Base-by-base conservation (phyloP, 1,139 yeast genomes). In the Blastobotrys illinoisensis region DNA sequence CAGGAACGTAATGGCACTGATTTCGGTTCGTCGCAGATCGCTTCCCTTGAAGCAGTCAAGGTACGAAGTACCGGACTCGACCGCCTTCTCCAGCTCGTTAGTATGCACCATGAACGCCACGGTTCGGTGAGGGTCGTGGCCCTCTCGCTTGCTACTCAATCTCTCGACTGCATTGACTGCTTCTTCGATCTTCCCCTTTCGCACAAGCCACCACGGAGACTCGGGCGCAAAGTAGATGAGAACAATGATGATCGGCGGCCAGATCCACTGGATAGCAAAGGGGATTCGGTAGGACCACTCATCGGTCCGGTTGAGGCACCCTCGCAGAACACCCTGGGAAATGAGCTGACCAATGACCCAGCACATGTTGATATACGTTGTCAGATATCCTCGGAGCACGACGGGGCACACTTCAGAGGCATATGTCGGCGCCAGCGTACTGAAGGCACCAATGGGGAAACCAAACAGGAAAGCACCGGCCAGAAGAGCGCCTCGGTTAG, bases 231-330 rank as follows among this genome's bases (percentile, higher is more conserved):
- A 65, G 47, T 78, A 73, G 62, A 80, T 72, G 19, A 79, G 79
- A 52, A 79, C 59, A 47, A 79, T 72, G 62, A 81, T 73, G n/a
- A 79, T 80, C 52, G 78, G 58, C 1, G 84, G 84, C 85, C 85
- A 82, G 11, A 75, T 64, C 86, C 86, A 82, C 66, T 82, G 86
- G 21, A 79, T 53, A 0, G 79, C 81, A 64, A 75, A 77, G 0
- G 82, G 82, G 26, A 78, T 66, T 51, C 70, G 65, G 67, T 74
- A 77, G 1, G 77, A 67, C 65, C 69, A 60, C 11, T 52, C 47
- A 11, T 40, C 28, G 9, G 18, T 19, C 11, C 13, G n/a, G 21
- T 7, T 13, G 16, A 36, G 28, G 16, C 26, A 40, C 13, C 49
- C 54, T 9, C 52, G 26, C 9, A 52, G 32, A 11, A 46, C 52